Percentiles rank a stretch among this genome's conserved stretches.
These are phyloP conservation scores for Aspergillus fijiensis DNA, from an alignment of 2,329 filamentous ascomycete species.

Conservation along the genomic window DNA sequence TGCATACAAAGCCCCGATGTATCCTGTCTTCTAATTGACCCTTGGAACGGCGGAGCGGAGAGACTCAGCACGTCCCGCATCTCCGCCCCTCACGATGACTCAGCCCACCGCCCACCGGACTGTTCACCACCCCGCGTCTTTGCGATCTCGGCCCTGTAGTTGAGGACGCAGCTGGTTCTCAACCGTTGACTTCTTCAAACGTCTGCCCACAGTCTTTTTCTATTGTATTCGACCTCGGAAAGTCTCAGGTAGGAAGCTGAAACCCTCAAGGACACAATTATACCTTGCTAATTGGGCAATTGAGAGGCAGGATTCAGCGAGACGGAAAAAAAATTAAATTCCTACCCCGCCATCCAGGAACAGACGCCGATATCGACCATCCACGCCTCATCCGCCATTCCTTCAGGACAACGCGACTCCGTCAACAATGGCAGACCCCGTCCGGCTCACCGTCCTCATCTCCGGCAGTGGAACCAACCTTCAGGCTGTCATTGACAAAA, in stretches of 20 bases:
- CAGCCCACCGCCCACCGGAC: conserved; percentile 9
- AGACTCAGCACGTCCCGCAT: conserved; percentile 5
- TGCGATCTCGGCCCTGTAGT: background rate
- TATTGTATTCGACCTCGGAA: background rate
- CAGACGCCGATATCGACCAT: background rate
- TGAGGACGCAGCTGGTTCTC: background rate
- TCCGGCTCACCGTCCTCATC: conserved; percentile 66
- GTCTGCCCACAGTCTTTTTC: background rate
- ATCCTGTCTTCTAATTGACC: no score
- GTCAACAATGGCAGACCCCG: conserved; percentile 30
- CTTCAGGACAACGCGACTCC: background rate
- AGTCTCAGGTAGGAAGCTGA: background rate
- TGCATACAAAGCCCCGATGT: no score
- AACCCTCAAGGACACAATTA: background rate
- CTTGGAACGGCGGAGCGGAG: conserved; percentile 2
- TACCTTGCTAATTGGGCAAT: background rate
- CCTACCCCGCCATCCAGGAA: conserved; percentile 1
- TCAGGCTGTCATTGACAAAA: conserved; percentile 70
- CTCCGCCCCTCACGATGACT: conserved; percentile 14
- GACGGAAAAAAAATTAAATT: background rate
- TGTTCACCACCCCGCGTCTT: conserved; percentile 4
- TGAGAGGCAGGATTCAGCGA: background rate
- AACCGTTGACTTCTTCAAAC: background rate
- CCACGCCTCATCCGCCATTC: background rate
- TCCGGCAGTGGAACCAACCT: conserved; percentile 76